Conservation (phyloP, 345 rosid species). For the Salix brachista region DNA sequence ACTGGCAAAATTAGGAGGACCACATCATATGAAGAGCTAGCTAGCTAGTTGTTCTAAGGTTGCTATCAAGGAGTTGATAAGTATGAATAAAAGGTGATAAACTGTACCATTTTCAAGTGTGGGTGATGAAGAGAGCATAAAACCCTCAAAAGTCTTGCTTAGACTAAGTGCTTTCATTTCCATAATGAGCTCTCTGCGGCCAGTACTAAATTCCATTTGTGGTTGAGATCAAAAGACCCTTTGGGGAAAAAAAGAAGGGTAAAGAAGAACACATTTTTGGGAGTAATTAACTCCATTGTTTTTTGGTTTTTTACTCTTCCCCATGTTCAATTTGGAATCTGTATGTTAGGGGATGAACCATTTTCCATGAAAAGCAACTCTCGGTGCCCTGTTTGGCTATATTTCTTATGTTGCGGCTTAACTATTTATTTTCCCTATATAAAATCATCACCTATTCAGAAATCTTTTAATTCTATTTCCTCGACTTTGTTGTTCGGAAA, state of each 20-base stretch:
- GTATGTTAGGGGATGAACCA: background rate
- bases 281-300: too few relatives aligned
- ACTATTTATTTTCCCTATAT: too few relatives aligned
- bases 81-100: conserved; percentile 31
- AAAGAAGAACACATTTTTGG: too few relatives aligned
- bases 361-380: too few relatives aligned
- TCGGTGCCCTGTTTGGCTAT: too few relatives aligned
- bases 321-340: background rate
- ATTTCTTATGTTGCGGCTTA: too few relatives aligned
- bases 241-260: too few relatives aligned
- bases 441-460: too few relatives aligned
- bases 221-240: background rate
- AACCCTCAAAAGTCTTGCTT: conserved; percentile 24
- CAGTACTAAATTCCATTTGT: conserved; percentile 1
- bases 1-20: conserved; percentile 63
- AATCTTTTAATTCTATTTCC: too few relatives aligned
- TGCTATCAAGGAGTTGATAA: conserved; percentile 66
- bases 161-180: conserved; percentile 36
- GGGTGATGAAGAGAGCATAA: conserved; percentile 41
- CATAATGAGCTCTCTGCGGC: background rate
- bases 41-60: conserved; percentile 54
- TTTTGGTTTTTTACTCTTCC: background rate
- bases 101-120: conserved; percentile 19
- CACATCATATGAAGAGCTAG: conserved; percentile 46
- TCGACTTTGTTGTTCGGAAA: too few relatives aligned